These are phyloP conservation scores for Goffeauzyma gilvescens DNA, from an alignment of 768 basidiomycete genomes.

Conservation along the genomic window DNA sequence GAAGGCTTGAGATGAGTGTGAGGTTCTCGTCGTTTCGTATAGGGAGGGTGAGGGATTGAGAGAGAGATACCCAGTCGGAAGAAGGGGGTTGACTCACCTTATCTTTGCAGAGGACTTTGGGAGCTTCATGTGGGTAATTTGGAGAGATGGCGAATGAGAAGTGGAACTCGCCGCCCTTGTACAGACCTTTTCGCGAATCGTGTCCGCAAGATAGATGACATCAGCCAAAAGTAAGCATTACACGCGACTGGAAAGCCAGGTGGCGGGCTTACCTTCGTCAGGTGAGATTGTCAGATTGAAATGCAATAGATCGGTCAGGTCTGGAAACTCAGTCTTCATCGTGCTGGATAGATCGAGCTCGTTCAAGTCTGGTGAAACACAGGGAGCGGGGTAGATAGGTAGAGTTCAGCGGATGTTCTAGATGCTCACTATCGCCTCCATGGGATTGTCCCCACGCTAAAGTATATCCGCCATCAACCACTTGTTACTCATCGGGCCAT, in stretches of 20 bases:
- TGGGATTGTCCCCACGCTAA: too few species aligned
- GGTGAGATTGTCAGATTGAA: constrained; percentile 88
- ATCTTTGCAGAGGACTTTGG: constrained; percentile 93
- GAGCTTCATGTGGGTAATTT: constrained; percentile 97
- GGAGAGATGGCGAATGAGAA: constrained; percentile 93
- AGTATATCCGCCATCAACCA: too few species aligned
- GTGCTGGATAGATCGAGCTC: constrained; percentile 89
- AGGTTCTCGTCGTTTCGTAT: too few species aligned
- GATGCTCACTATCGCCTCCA: too few species aligned
- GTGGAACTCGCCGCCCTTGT: constrained; percentile 78
- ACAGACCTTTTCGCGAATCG: constrained; percentile 56
- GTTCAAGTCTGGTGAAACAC: constrained; percentile 53
- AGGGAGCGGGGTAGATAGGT: not conserved
- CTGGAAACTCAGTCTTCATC: constrained; percentile 86
- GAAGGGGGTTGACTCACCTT: constrained; percentile 41
- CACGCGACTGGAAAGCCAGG: too few species aligned
- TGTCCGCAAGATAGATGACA: not conserved
- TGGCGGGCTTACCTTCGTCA: constrained; percentile 57
- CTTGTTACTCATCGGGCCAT: too few species aligned
- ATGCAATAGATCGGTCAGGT: constrained; percentile 86
- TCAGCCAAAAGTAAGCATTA: not conserved
- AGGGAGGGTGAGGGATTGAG: not conserved
- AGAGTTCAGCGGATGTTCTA: not conserved
- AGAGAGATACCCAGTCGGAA: too few species aligned
- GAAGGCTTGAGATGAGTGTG: not conserved